Conservation (phyloP, 2,329 filamentous ascomycete genomes). For the Ilyonectria robusta region DNA sequence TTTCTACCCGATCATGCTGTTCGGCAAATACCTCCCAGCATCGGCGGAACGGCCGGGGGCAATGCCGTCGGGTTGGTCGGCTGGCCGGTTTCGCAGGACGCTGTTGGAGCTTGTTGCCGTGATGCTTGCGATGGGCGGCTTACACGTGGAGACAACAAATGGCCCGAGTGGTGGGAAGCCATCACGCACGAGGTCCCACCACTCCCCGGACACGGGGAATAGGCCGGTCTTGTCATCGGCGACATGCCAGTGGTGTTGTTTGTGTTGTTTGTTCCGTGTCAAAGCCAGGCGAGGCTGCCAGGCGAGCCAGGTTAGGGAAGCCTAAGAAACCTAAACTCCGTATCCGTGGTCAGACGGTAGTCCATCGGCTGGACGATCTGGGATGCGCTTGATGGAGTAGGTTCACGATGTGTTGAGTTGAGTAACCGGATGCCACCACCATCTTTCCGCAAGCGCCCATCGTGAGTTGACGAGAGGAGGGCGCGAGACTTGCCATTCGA, state of each 20-base stretch:
- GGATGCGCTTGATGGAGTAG: background rate
- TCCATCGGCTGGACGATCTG: background rate
- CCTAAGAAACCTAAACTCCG: constrained; percentile 6
- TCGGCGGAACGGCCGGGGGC: constrained; percentile 18
- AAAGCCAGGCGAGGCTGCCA: background rate
- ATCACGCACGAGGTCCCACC: constrained; percentile 4
- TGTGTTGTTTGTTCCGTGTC: too few species aligned
- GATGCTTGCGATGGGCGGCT: background rate
- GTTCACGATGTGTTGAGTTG: background rate
- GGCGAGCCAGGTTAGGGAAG: background rate
- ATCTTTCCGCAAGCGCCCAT: background rate
- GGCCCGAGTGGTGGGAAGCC: constrained; percentile 25
- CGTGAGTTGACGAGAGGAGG: background rate
- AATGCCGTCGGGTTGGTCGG: constrained; percentile 6
- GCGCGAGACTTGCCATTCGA: constrained; percentile 14
- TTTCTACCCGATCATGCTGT: background rate
- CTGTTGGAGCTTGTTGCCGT: background rate
- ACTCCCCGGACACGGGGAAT: background rate
- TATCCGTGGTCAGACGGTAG: background rate
- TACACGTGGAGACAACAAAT: constrained; percentile 26
- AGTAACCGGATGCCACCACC: background rate
- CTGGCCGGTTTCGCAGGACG: constrained; percentile 1
- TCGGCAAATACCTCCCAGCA: background rate
- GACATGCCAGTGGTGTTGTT: background rate
- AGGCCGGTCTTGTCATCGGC: constrained; percentile 3